phyloP scores from a whole-genome alignment of 345 rosid species.

The thale cress (Arabidopsis thaliana) region DNA sequence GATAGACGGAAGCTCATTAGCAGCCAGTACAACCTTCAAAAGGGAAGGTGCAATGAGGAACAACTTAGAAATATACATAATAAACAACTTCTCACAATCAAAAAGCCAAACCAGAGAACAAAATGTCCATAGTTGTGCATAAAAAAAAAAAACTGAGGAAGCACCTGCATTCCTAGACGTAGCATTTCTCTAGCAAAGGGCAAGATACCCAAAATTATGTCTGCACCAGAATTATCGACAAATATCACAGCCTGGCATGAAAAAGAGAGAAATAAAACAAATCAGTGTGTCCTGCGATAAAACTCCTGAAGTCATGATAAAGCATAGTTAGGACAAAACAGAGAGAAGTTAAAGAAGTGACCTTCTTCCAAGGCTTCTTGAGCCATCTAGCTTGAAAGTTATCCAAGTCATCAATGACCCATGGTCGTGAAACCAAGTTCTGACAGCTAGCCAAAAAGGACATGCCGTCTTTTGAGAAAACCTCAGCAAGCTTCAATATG shows the following conservation, averaged over 20 bases:
- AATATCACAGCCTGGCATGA: slow-evolving; percentile 80
- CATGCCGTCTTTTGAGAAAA: slow-evolving; percentile 95
- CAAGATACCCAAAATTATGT: slow-evolving; percentile 89
- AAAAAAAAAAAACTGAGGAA: background rate
- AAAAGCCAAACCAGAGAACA: slow-evolving; percentile 7
- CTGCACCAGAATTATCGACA: slow-evolving; percentile 99
- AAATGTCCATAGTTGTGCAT: background rate
- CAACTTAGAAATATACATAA: background rate
- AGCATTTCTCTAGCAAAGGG: slow-evolving; percentile 96
- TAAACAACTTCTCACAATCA: background rate
- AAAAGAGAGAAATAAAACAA: slow-evolving; percentile 7
- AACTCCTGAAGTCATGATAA: background rate
- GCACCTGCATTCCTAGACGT: slow-evolving; percentile 84
- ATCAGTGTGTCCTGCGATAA: slow-evolving; percentile 5
- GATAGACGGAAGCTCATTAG: slow-evolving; percentile 97
- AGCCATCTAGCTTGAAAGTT: slow-evolving; percentile 76
- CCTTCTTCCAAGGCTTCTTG: slow-evolving; percentile 98
- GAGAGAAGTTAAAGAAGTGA: slow-evolving; percentile 33
- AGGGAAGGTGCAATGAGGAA: background rate
- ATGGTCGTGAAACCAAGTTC: slow-evolving; percentile 88
- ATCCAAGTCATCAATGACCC: slow-evolving; percentile 96
- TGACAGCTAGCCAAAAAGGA: slow-evolving; percentile 94
- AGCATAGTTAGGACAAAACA: slow-evolving; percentile 10
- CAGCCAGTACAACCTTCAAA: slow-evolving; percentile 91
- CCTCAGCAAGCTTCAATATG: slow-evolving; percentile 90